Base-by-base conservation (phyloP, 192 early-diverging fungal genomes). In the Pecoramyces ruminantium region DNA sequence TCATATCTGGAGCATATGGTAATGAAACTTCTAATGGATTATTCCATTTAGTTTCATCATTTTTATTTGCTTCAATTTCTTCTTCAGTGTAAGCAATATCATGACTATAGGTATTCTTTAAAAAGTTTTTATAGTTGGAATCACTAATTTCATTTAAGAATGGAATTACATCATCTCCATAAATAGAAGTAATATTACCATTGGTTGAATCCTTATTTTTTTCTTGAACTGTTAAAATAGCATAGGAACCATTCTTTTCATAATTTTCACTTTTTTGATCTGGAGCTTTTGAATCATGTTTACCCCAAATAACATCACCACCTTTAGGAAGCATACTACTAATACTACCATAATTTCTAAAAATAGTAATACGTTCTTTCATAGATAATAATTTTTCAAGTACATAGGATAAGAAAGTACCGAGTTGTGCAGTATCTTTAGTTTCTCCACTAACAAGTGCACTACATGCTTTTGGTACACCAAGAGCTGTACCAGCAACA, bases 351-450 rank as follows among this genome's bases (percentile, higher is more conserved):
- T 94, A 97, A 29, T 90, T 92, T 16, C 94, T 92, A 83, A 95
- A 93, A 2, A 97, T 84, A 21, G 88, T 86, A 2, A 92, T 90
- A 9, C 93, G 86, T 81, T 96, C 94, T 17, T 87, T 84, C 78
- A 90, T 87, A 29, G 90, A 91, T 86, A 97, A 95, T 83, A 97
- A 94, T 39, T 91, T 91, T 82, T 96, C 95, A 29, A 96, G 84
- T n/a, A 94, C 80, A 85, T 93, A 93, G 38, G 91, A 88, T 78
- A 90, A 93, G 85, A 94, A 90, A 28, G 88, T 84, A 38, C 91
- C 91, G n/a, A 94, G 85, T 79, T 93, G 89, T 28, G 94, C 93
- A 0, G 95, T 96, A 81, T 97, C 95, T 29, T 93, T 87, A 80
- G 92, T 93, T 85, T 97, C 96, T 25, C 91, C 91, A 78, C 81